Evolutionary conservation across 495 filamentous ascomycete genomes (phyloP), one percentile per base, ranked within the genome.

Genomic region (Xylaria cubensis): DNA sequence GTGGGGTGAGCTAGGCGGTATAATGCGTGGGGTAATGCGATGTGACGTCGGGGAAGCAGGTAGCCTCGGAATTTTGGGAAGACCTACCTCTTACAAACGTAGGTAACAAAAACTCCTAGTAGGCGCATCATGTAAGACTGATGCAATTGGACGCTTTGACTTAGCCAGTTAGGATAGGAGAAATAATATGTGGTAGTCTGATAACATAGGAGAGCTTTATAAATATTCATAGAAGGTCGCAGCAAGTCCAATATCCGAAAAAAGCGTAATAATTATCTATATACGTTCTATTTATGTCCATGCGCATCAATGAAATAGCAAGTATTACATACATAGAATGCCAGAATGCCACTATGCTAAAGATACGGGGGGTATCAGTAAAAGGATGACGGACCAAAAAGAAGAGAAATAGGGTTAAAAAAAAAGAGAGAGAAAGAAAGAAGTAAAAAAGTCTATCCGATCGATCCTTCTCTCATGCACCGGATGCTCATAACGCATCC

Each of bases 291-390:
- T 13, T 3, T 42, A 42, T 42, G 12, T 42, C 39, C 39, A 42
- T 13, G 39, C 39, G 39, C 39, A 42, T 42, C 39, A 13, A 42
- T 42, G 12, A 24, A 42, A 32, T 4, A 42, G 55, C 13, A 42
- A 42, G 39, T 59, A 39, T 29, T 61, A 39, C 8, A 21, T 39
- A 39, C 7, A 21, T 39, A 41, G 17, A 39, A 10, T 61, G 58
- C 58, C 32, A 41, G 17, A 39, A 10, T 61, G 58, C 58, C 32
- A 39, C 58, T 15, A n/a, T 61, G 32, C 58, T 39, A 10, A 21
- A 6, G 24, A 61, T 39, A 61, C 58, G 32, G 32, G 58, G 58
- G 58, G 58, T 61, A 61, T 61, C 58, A 21, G 58, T 32, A 32
- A 56, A 55, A 55, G 10, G 29, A 56, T 10, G 9, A 5, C 4